These are phyloP conservation scores for Pugionium dolabratum DNA, from an alignment of 345 rosid genomes.

Conservation along the genomic window DNA sequence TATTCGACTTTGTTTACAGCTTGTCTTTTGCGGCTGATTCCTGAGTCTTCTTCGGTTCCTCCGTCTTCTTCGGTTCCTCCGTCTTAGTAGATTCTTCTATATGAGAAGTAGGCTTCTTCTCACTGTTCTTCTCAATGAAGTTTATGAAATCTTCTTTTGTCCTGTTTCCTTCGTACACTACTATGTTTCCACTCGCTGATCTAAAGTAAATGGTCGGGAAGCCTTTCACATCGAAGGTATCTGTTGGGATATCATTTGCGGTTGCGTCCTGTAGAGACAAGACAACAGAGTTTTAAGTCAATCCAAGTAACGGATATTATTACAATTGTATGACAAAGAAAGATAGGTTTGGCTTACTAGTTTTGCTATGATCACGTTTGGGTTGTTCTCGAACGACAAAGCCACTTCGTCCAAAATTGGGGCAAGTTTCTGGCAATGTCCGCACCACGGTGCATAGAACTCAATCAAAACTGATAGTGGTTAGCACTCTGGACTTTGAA, in stretches of 20 bases:
- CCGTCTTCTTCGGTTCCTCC: too few species aligned
- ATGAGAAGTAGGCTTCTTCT: slow-evolving; percentile 27
- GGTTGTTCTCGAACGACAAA: slow-evolving; percentile 57
- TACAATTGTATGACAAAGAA: too few species aligned
- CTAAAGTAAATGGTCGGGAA: slow-evolving; percentile 83
- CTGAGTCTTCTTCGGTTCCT: too few species aligned
- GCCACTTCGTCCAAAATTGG: slow-evolving; percentile 97
- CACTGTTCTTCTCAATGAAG: slow-evolving; percentile 87
- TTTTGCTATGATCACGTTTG: slow-evolving; percentile 72
- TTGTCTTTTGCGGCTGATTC: slow-evolving; percentile 56
- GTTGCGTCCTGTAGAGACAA: slow-evolving; percentile 67
- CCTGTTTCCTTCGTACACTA: slow-evolving; percentile 70
- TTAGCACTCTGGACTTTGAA: too few species aligned
- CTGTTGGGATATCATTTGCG: slow-evolving; percentile 69
- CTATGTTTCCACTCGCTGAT: slow-evolving; percentile 64
- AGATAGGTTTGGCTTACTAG: slow-evolving; percentile 51
- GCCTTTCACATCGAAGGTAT: slow-evolving; percentile 71
- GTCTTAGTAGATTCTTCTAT: slow-evolving; percentile 37
- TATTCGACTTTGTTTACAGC: too few species aligned
- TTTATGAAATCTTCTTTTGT: slow-evolving; percentile 75
- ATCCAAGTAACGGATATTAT: too few species aligned
- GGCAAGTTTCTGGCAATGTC: slow-evolving; percentile 89
- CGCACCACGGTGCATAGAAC: slow-evolving; percentile 99
- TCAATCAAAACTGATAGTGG: slow-evolving; percentile 62
- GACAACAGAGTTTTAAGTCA: too few species aligned